These are phyloP conservation scores for Solanum appendiculatum DNA, from an alignment of 257 asterid species.

Conservation along the genomic window DNA sequence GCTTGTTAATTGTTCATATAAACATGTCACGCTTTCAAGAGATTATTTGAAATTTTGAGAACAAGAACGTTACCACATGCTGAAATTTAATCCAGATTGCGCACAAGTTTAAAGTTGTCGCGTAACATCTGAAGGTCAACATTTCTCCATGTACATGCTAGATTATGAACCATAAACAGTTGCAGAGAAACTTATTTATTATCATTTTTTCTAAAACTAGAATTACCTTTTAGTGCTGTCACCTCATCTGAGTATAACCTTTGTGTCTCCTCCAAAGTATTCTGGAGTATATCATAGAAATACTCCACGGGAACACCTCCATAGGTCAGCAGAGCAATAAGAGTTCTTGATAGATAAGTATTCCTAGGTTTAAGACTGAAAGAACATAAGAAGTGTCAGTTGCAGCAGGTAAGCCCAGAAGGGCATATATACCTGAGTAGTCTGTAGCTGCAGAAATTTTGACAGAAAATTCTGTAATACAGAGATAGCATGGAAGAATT, in stretches of 20 bases:
- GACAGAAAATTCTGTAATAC: not conserved
- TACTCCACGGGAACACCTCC: constrained; percentile 61
- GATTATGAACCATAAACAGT: not conserved
- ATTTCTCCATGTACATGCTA: not conserved
- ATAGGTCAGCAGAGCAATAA: constrained; percentile 67
- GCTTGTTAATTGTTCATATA: not conserved
- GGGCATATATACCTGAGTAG: not conserved
- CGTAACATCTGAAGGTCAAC: not conserved
- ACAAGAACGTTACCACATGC: not conserved
- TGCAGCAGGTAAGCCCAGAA: not conserved
- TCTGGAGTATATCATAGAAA: constrained; percentile 38
- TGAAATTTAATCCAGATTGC: not conserved
- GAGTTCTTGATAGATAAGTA: constrained; percentile 38
- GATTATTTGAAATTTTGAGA: not conserved
- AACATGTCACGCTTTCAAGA: not conserved
- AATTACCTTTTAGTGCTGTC: constrained; percentile 57
- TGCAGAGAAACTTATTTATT: not conserved
- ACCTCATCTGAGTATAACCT: constrained; percentile 33
- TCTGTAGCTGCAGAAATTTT: not conserved
- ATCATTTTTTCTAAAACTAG: not conserved
- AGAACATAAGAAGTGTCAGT: constrained; percentile 9
- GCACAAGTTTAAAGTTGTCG: not conserved
- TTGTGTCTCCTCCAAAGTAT: constrained; percentile 43
- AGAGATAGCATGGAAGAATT: not conserved
- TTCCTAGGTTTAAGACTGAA: constrained; percentile 59